Base-by-base conservation (phyloP, 768 basidiomycete genomes). In the Kondoa malvinella region DNA sequence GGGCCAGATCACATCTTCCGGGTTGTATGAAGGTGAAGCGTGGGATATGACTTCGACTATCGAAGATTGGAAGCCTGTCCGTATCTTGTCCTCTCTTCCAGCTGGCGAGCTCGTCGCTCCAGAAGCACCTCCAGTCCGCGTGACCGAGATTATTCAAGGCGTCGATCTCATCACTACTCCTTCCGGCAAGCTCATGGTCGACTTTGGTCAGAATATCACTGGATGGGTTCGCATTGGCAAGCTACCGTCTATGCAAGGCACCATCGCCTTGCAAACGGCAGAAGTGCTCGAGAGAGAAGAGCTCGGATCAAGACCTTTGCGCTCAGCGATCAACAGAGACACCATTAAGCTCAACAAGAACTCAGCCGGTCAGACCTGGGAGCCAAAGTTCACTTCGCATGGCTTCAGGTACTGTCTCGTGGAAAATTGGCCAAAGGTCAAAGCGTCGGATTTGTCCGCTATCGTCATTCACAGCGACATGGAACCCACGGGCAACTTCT, bases 201-300 rank as follows among this genome's bases (percentile, higher is more conserved):
- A 76, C 67, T 76, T 76, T 63, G 76, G 76, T 14, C 75, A 76
- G 63, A 76, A 76, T 61, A 65, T 76, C 15, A 75, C 75, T 0
- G 76, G 76, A 16, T 74, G 74, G 73, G 34, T 76, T 2, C 56
- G 72, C 32, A 65, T 76, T 58, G 73, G 2, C 29, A 34, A 12
- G 64, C 67, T 40, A 57, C 71, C 12, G 14, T 66, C 1, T 29
- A 56, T 29, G 17, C 31, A 56, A 26, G 31, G 56, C 2, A 66
- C 69, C 56, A 65, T 76, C 21, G 40, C 68, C 17, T 27, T 77
- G 12, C 66, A 69, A 1, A 73, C 74, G 50, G 76, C 76, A 1
- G 76, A 76, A 64, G 76, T 76, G 0, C 58, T 76, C 57, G 76
- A 76, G 64, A 50, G 75, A 65, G 74, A 74, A 4, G 76, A 76